Evolutionary conservation across 345 rosid species (phyloP).

Genomic region (Gossypium herbaceum): DNA sequence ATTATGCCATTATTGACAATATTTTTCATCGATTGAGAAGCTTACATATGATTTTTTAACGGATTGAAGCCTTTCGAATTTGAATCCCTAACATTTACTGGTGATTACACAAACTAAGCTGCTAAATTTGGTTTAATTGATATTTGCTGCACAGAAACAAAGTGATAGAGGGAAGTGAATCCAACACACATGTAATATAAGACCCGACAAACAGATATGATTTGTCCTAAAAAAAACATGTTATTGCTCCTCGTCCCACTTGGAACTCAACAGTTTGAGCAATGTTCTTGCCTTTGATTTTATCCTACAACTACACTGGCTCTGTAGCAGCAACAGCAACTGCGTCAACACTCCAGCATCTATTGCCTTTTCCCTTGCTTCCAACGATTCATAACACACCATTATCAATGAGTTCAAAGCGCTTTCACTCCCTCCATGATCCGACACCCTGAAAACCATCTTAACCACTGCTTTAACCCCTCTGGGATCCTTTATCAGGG

Average conservation of each 20-base stretch:
- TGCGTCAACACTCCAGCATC: slow-evolving; percentile 42
- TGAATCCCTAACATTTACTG: too few species aligned
- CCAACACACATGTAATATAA: slow-evolving; percentile 23
- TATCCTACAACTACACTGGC: slow-evolving; percentile 48
- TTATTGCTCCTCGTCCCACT: slow-evolving; percentile 29
- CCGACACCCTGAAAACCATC: slow-evolving; percentile 61
- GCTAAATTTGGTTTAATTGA: slow-evolving; percentile 42
- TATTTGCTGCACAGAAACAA: slow-evolving; percentile 10
- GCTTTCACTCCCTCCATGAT: slow-evolving; percentile 55
- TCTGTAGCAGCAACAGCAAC: slow-evolving; percentile 50
- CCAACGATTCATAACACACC: slow-evolving; percentile 37
- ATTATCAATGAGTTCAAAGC: slow-evolving; percentile 39
- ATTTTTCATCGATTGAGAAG: neutral
- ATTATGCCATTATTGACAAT: too few species aligned
- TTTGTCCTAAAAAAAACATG: slow-evolving; percentile 40
- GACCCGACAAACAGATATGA: neutral
- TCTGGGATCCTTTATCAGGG: slow-evolving; percentile 25
- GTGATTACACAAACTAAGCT: slow-evolving; percentile 5
- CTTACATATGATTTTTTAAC: neutral
- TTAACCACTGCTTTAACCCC: slow-evolving; percentile 37
- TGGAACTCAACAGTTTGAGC: slow-evolving; percentile 50
- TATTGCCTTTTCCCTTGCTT: slow-evolving; percentile 52
- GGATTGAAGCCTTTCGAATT: neutral
- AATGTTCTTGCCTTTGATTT: slow-evolving; percentile 46
- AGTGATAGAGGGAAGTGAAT: neutral